These are phyloP conservation scores for Hemisphaericaspora xylofermentans DNA, from an alignment of 1,139 yeast species.

Conservation along the genomic window DNA sequence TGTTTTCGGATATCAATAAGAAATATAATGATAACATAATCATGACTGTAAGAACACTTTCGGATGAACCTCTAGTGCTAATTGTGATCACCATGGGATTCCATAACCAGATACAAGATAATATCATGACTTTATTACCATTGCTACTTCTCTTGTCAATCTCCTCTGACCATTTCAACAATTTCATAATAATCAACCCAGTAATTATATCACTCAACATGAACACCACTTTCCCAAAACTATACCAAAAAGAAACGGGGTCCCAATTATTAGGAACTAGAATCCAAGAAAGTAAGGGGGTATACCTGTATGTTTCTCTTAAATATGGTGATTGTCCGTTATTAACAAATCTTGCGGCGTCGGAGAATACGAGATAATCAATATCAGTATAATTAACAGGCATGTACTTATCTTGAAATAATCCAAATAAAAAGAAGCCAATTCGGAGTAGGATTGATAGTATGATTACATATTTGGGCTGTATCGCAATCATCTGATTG, in stretches of 20 bases:
- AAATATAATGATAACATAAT: slow-evolving; percentile 60
- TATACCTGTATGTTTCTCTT: slow-evolving; percentile 88
- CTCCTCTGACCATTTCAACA: slow-evolving; percentile 18
- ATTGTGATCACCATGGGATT: slow-evolving; percentile 96
- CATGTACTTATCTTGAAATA: slow-evolving; percentile 81
- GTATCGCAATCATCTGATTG: slow-evolving; percentile 1
- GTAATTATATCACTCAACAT: slow-evolving; percentile 77
- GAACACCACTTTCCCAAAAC: slow-evolving; percentile 79
- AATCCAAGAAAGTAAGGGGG: slow-evolving; percentile 86
- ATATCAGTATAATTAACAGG: slow-evolving; percentile 88
- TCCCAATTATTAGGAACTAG: slow-evolving; percentile 60
- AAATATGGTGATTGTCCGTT: slow-evolving; percentile 68
- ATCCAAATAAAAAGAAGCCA: slow-evolving; percentile 75
- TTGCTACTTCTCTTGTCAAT: slow-evolving; percentile 10
- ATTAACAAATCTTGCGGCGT: slow-evolving; percentile 77
- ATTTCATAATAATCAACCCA: slow-evolving; percentile 60
- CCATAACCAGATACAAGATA: slow-evolving; percentile 73
- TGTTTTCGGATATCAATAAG: slow-evolving; percentile 29
- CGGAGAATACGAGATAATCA: slow-evolving; percentile 90
- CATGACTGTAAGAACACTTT: slow-evolving; percentile 80
- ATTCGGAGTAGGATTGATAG: slow-evolving; percentile 48
- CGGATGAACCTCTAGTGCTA: slow-evolving; percentile 91
- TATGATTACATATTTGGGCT: slow-evolving; percentile 11
- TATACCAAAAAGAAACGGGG: slow-evolving; percentile 43
- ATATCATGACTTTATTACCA: slow-evolving; percentile 20